phyloP scores from a whole-genome alignment of 306 rosid species.

The Citrullus colocynthis region DNA sequence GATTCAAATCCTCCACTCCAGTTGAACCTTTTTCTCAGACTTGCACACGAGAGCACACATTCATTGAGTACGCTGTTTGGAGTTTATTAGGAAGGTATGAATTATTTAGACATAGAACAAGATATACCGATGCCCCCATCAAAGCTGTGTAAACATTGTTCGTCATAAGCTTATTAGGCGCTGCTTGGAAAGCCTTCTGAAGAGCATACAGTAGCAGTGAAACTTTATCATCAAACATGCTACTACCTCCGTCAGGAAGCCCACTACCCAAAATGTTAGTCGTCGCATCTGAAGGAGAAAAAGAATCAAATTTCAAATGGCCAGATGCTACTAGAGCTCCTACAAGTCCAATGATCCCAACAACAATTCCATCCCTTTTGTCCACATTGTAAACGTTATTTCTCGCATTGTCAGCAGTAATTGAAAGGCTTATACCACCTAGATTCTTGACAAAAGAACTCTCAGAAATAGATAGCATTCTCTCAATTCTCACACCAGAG shows the following conservation, averaged over 20 bases:
- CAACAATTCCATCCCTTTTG: slow-evolving; percentile 83
- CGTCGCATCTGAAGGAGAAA: slow-evolving; percentile 36
- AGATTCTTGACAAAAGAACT: slow-evolving; percentile 36
- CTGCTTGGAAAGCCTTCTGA: slow-evolving; percentile 90
- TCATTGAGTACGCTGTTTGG: background rate
- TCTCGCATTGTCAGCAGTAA: slow-evolving; percentile 90
- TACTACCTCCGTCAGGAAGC: slow-evolving; percentile 56
- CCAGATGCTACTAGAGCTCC: slow-evolving; percentile 89
- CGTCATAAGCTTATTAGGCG: slow-evolving; percentile 82
- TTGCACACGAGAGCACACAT: background rate
- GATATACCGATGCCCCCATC: slow-evolving; percentile 89
- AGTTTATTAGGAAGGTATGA: background rate
- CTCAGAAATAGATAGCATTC: slow-evolving; percentile 49
- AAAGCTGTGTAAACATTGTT: slow-evolving; percentile 64
- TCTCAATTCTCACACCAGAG: slow-evolving; percentile 30
- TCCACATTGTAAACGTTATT: slow-evolving; percentile 88
- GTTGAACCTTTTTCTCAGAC: background rate
- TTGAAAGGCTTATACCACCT: slow-evolving; percentile 88
- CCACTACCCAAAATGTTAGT: slow-evolving; percentile 60
- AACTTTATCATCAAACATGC: slow-evolving; percentile 93
- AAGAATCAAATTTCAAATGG: slow-evolving; percentile 53
- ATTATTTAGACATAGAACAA: background rate
- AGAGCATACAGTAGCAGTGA: slow-evolving; percentile 80
- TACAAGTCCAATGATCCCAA: slow-evolving; percentile 62
- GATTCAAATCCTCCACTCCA: background rate